Base-by-base conservation (phyloP, 202 grass and related monocot species). In the Digitaria exilis region DNA sequence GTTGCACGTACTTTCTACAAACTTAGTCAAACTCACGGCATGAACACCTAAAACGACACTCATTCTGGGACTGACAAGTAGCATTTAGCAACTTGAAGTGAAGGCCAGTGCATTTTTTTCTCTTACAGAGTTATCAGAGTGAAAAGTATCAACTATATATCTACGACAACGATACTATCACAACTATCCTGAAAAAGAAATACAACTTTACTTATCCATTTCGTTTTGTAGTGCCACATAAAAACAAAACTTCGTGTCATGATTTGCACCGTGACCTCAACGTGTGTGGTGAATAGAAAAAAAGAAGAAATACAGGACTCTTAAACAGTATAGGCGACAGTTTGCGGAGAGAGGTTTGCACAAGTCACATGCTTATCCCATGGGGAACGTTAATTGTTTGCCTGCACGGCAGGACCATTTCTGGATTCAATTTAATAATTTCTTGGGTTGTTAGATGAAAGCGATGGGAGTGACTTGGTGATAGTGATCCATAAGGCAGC, bases 361-460 rank as follows among this genome's bases (percentile, higher is more conserved):
- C 2, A 51, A n/a, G 41, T 82, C 79, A 60, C 52, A 55, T 43
- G 10, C 79, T 79, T 86, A 74, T 90, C 84, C 51, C 31, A 54
- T 86, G 67, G 50, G 79, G 15, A 24, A 60, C 48, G 30, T 12
- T n/a, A 67, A 35, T 51, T 25, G 51, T 35, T 90, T 90, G 67
- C 88, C 80, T 90, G 88, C 80, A 90, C 88, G 88, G 31, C 80
- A 80, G 75, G 32, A 79, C 11, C 74, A 69, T 73, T 58, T n/a
- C 17, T 17, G 22, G 18, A 81, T 29, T 35, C 45, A 14, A 26
- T 84, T 84, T 18, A 51, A 50, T 66, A 73, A 24, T 9, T 89
- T 28, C 28, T 1, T 0, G 28, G 83, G 73, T 82, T 42, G 84
- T 75, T 68, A 52, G 16, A 52, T 5, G 84, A 90, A 75, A 87